A percentile compares a stretch with the other conserved stretches of the same genome.
Evolutionary conservation across 208 protist genomes (phyloP).

Genomic region (Acanthamoeba sp.): DNA sequence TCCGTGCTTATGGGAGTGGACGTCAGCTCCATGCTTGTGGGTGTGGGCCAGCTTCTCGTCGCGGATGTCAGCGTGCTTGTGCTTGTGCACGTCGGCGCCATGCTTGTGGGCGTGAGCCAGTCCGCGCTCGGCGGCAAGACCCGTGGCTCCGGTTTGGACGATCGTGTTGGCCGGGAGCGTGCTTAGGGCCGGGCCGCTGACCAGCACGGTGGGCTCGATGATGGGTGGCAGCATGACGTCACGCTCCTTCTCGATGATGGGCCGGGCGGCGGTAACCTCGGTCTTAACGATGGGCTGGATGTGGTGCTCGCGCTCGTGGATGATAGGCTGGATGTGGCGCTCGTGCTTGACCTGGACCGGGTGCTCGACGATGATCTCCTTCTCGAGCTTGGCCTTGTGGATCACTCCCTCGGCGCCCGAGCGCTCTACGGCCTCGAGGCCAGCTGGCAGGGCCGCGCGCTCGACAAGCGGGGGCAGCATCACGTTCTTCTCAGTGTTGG

Average conservation of each 20-base stretch:
- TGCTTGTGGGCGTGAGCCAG: background rate
- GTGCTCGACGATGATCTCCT: constrained; percentile 45
- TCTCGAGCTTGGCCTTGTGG: constrained; percentile 23
- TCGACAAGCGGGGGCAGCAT: background rate
- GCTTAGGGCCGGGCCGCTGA: background rate
- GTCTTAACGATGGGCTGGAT: constrained; percentile 34
- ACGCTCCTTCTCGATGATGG: background rate
- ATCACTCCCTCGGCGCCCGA: background rate
- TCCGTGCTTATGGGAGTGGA: background rate
- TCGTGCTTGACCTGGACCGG: constrained; percentile 21
- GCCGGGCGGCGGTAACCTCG: background rate
- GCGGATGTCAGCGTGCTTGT: background rate
- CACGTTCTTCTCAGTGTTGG: background rate
- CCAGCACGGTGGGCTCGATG: constrained; percentile 14
- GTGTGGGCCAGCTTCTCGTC: background rate
- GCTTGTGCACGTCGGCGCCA: background rate
- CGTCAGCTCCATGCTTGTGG: background rate
- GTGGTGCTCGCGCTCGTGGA: constrained; percentile 58
- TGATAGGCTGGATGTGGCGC: constrained; percentile 35
- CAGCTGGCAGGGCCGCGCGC: background rate
- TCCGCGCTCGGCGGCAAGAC: background rate
- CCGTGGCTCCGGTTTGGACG: background rate
- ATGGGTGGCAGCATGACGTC: background rate
- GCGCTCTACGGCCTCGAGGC: background rate
- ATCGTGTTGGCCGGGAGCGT: background rate